These are phyloP conservation scores for Fusarium redolens DNA, from an alignment of 2,329 filamentous ascomycete species.

Conservation along the genomic window DNA sequence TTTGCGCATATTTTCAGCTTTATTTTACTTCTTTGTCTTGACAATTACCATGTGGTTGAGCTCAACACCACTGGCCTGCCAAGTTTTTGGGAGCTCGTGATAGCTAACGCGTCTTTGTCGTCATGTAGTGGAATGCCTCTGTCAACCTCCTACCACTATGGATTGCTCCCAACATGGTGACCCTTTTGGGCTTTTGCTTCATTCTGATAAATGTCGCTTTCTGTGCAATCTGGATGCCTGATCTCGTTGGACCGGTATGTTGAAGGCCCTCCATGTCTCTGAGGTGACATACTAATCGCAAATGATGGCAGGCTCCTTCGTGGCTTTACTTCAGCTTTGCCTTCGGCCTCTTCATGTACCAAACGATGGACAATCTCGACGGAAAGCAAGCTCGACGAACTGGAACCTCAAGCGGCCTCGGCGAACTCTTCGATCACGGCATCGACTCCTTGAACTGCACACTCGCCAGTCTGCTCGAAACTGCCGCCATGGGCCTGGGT, in stretches of 20 bases:
- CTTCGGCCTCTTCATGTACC: conserved; percentile 97
- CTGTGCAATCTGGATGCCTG: conserved; percentile 84
- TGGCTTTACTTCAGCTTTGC: conserved; percentile 98
- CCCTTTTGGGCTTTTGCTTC: conserved; percentile 92
- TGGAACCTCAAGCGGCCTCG: conserved; percentile 92
- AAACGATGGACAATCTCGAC: conserved; percentile 98
- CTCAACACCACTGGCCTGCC: not conserved
- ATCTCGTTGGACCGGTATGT: conserved; percentile 87
- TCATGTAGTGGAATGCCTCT: conserved; percentile 89
- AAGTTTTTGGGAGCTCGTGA: conserved; percentile 12
- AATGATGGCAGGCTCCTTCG: conserved; percentile 72
- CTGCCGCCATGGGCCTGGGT: conserved; percentile 91
- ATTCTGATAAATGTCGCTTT: conserved; percentile 84
- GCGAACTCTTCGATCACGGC: conserved; percentile 97
- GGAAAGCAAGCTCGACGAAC: conserved; percentile 97
- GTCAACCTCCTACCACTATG: conserved; percentile 93
- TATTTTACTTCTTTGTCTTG: conserved; percentile 3
- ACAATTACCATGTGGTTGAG: not conserved
- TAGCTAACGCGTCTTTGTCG: conserved; percentile 34
- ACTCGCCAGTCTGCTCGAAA: conserved; percentile 88
- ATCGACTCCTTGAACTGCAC: conserved; percentile 99
- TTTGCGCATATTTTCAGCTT: conserved; percentile 5
- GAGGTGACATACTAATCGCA: conserved; percentile 16
- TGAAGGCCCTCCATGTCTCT: not conserved
- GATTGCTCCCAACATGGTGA: conserved; percentile 98